Evolutionary conservation across 164 flowering plant genomes (phyloP).

Genomic region (Aristolochia fimbriata): DNA sequence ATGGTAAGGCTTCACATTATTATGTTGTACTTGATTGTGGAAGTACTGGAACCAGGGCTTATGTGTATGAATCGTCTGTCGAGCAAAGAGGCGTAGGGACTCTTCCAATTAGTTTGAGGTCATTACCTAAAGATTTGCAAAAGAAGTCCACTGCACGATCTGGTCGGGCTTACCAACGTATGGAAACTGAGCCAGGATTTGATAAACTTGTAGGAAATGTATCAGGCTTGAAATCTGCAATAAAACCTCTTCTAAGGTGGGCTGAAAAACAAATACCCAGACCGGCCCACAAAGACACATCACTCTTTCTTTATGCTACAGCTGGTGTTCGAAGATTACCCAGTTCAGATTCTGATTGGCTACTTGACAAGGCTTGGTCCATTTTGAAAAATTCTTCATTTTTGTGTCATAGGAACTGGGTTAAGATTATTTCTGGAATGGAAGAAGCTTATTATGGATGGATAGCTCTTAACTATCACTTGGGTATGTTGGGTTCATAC

Average conservation of each 20-base stretch:
- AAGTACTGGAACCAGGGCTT: conserved; percentile 91
- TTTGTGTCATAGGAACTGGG: conserved; percentile 64
- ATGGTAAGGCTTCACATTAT: conserved; percentile 38
- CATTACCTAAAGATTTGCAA: conserved; percentile 42
- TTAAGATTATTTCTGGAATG: conserved; percentile 68
- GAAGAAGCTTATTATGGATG: conserved; percentile 99
- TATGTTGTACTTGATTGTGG: conserved; percentile 94
- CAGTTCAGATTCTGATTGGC: conserved; percentile 68
- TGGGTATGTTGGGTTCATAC: conserved; percentile 45
- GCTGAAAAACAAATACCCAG: conserved; percentile 93
- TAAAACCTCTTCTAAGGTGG: conserved; percentile 82
- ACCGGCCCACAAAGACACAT: conserved; percentile 60
- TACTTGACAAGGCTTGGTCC: conserved; percentile 74
- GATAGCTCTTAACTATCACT: conserved; percentile 86
- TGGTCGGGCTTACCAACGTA: conserved; percentile 85
- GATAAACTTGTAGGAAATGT: conserved; percentile 72
- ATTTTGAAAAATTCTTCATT: conserved; percentile 62
- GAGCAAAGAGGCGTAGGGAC: conserved; percentile 23
- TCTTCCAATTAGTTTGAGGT: conserved; percentile 52
- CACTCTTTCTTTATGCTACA: conserved; percentile 83
- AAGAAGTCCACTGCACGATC: conserved; percentile 34
- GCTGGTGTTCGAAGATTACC: conserved; percentile 93
- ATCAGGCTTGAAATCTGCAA: conserved; percentile 62
- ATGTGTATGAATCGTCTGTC: conserved; percentile 57
- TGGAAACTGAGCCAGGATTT: conserved; percentile 98